phyloP scores from a whole-genome alignment of 2,329 filamentous ascomycete genomes.

The Eutypa lata region DNA sequence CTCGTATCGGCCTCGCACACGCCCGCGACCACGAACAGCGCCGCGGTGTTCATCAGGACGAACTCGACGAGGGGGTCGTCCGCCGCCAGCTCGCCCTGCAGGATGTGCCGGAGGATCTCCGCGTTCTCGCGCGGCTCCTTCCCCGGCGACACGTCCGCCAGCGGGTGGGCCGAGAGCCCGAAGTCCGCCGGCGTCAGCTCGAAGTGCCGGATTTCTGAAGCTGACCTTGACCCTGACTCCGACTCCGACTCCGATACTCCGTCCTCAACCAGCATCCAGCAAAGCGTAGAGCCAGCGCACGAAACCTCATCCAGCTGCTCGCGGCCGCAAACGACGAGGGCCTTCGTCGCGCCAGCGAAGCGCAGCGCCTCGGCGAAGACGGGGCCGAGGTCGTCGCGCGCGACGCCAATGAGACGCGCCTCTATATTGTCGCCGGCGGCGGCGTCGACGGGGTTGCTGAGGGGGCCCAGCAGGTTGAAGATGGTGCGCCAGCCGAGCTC shows the following conservation, averaged over 20 bases:
- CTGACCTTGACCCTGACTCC: slow-evolving; percentile 7
- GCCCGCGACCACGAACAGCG: slow-evolving; percentile 80
- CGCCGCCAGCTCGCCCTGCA: slow-evolving; percentile 67
- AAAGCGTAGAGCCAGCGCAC: slow-evolving; percentile 82
- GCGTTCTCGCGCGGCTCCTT: slow-evolving; percentile 88
- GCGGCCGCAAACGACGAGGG: slow-evolving; percentile 85
- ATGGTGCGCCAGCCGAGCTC: slow-evolving; percentile 93
- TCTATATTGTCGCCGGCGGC: slow-evolving; percentile 78
- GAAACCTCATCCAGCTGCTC: slow-evolving; percentile 96
- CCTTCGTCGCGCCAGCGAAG: slow-evolving; percentile 75
- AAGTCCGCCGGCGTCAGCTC: slow-evolving; percentile 80
- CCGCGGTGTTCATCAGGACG: slow-evolving; percentile 89
- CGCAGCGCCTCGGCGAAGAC: slow-evolving; percentile 84
- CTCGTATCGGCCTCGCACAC: slow-evolving; percentile 81
- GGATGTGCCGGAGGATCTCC: slow-evolving; percentile 71
- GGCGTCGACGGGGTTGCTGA: slow-evolving; percentile 75
- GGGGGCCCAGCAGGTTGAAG: slow-evolving; percentile 92
- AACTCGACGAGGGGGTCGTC: slow-evolving; percentile 90
- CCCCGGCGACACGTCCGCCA: slow-evolving; percentile 76
- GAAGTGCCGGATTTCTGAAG: slow-evolving; percentile 65
- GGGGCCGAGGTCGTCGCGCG: slow-evolving; percentile 78
- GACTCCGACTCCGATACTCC: too few species aligned
- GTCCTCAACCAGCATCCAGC: slow-evolving; percentile 85
- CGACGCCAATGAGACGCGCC: slow-evolving; percentile 89
- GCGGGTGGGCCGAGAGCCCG: slow-evolving; percentile 70